Base-by-base conservation (phyloP, 768 basidiomycete species). In the Rhodosporidiobolus sp. region DNA sequence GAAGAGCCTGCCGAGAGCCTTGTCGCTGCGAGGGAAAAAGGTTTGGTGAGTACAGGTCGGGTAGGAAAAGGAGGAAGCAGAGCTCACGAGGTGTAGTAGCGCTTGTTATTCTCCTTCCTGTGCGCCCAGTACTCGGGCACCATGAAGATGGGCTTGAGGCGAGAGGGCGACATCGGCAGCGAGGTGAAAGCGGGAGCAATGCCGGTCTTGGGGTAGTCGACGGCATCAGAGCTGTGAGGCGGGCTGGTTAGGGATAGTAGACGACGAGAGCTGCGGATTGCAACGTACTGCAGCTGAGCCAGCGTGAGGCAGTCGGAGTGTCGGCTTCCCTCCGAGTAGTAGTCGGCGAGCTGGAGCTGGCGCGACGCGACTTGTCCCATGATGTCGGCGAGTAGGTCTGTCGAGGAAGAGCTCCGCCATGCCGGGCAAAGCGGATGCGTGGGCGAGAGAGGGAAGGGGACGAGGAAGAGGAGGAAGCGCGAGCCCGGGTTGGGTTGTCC, bases 161-260 rank as follows among this genome's bases (percentile, higher is more conserved):
- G 35, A 2, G 63, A 50, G 3, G 66, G 57, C n/a, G 63, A 28
- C 11, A 46, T 53, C 3, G 72, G 72, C 1, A 73, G 62, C 2
- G 34, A 17, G 10, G n/a, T 11, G 22, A 60, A 16, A 17, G 17
- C 11, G 52, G 64, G 61, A 0, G 62, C 26, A 11, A 24, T 20
- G 0, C 72, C 72, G 10, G 61, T 65, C 45, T 73, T 73, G 32
- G 72, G 50, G 52, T 67, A 73, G 38, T 68, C 72, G 45, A 73
- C 66, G 8, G 72, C 72, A n/a, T 53, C 38, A 0, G 66, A 73
- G 45, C 69, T 69, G 52, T 22, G 35, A 1, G n/a, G 3, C 17
- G 17, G 22, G 26, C 24, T 26, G 45, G 43, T 28, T 19, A 19
- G 53, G 28, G 6, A 45, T 12, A 24, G 24, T 35, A 9, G 34